Conservation (phyloP, 2,329 filamentous ascomycete genomes). For the Teratosphaeria zuluensis region DNA sequence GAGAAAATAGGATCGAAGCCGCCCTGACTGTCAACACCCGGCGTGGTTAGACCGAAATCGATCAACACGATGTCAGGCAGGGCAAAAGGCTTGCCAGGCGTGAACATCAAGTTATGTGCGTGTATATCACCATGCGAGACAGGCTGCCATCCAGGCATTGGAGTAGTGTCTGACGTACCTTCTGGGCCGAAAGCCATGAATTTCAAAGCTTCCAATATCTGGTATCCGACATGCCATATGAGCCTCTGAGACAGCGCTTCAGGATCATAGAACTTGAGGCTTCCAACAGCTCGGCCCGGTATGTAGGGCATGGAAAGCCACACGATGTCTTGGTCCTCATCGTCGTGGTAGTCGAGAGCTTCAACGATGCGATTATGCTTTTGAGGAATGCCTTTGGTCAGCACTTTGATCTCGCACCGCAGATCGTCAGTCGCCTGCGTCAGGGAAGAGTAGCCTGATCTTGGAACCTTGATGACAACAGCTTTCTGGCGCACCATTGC, state of each 20-base stretch:
- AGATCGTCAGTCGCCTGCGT: not conserved
- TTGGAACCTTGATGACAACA: not conserved
- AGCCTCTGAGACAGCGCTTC: not conserved
- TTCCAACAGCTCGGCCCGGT: not conserved
- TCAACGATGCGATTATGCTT: not conserved
- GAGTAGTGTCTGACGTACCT: not conserved
- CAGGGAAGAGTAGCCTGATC: not conserved
- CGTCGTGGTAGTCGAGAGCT: not conserved
- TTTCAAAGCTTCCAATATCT: not conserved
- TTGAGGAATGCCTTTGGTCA: not conserved
- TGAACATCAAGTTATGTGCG: not conserved
- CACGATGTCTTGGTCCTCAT: not conserved
- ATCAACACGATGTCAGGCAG: not conserved
- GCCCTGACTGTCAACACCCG: not conserved
- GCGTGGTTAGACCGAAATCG: not conserved
- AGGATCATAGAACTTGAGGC: not conserved
- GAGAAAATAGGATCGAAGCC: not conserved
- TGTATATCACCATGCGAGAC: not conserved
- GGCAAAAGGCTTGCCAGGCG: not conserved
- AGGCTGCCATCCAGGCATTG: not conserved
- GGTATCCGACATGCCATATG: not conserved
- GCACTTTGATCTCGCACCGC: not conserved
- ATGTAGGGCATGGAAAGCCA: not conserved
- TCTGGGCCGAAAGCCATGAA: not conserved
- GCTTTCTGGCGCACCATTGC: not conserved